These are phyloP conservation scores for Mollisiaceae sp. DNA, from an alignment of 2,329 filamentous ascomycete species.

Conservation along the genomic window DNA sequence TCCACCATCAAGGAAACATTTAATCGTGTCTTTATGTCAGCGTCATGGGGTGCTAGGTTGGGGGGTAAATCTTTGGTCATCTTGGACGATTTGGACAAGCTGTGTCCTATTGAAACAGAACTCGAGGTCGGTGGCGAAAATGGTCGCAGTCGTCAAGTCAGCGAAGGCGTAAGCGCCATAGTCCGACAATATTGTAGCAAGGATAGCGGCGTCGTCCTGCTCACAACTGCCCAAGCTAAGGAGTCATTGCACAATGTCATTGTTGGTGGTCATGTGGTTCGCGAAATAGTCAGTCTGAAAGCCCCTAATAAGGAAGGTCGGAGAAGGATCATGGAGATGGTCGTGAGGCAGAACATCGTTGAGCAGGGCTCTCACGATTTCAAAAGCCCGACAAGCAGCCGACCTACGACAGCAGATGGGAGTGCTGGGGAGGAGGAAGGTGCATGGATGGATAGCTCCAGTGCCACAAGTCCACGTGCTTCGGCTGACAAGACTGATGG, in stretches of 20 bases:
- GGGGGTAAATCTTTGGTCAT: slow-evolving; percentile 86
- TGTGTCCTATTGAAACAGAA: slow-evolving; percentile 93
- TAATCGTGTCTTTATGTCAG: slow-evolving; percentile 81
- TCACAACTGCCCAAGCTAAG: slow-evolving; percentile 92
- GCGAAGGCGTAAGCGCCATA: slow-evolving; percentile 83
- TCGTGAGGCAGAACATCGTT: slow-evolving; percentile 64
- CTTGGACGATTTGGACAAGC: slow-evolving; percentile 88
- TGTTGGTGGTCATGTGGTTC: slow-evolving; percentile 87
- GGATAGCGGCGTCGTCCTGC: slow-evolving; percentile 80
- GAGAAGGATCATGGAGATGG: slow-evolving; percentile 79
- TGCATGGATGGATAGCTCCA: slow-evolving; percentile 78
- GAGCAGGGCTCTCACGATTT: slow-evolving; percentile 46
- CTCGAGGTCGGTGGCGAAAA: slow-evolving; percentile 94
- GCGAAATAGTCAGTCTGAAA: slow-evolving; percentile 87
- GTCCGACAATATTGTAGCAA: slow-evolving; percentile 83
- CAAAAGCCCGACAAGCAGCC: slow-evolving; percentile 55
- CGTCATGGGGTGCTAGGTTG: slow-evolving; percentile 87
- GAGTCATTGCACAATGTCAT: slow-evolving; percentile 90
- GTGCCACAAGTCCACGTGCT: slow-evolving; percentile 55
- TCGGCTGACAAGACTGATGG: slow-evolving; percentile 55
- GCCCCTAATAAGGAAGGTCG: slow-evolving; percentile 92
- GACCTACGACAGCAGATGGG: slow-evolving; percentile 58
- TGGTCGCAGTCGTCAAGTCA: slow-evolving; percentile 87
- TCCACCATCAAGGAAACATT: slow-evolving; percentile 91
- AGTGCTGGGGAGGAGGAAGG: slow-evolving; percentile 58